Evolutionary conservation across 108 stramenopile species (phyloP).

Genomic region (Fragilariopsis cylindrus): DNA sequence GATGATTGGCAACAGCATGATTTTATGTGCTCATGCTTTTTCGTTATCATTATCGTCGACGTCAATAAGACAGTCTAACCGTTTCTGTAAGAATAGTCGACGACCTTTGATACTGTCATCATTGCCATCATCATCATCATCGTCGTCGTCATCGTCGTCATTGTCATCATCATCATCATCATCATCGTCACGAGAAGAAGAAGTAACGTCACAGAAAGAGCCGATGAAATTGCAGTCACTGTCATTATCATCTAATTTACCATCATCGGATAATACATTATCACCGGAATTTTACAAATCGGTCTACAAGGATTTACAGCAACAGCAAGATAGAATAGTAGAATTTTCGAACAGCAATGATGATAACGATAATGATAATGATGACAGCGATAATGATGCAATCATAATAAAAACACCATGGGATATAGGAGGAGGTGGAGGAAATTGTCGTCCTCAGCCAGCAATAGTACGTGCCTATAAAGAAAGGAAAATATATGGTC

Average conservation of each 20-base stretch:
- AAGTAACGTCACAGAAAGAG: too few relatives aligned
- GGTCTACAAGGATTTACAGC: not conserved
- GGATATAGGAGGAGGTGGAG: not conserved
- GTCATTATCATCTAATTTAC: not conserved
- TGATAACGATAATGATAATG: not conserved
- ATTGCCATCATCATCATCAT: too few relatives aligned
- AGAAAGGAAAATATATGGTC: not conserved
- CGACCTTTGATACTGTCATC: too few relatives aligned
- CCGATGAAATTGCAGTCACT: too few relatives aligned
- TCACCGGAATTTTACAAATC: not conserved
- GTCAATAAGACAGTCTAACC: too few relatives aligned
- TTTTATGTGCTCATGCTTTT: too few relatives aligned
- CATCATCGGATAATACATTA: not conserved
- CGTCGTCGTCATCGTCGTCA: too few relatives aligned
- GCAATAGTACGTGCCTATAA: constrained; percentile 7
- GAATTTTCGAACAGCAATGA: not conserved
- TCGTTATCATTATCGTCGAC: too few relatives aligned
- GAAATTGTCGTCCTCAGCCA: not conserved
- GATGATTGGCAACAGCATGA: too few relatives aligned
- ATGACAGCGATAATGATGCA: not conserved
- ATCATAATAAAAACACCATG: not conserved
- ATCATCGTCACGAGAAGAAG: too few relatives aligned
- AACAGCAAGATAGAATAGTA: not conserved
- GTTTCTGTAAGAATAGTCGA: too few relatives aligned
- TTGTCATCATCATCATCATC: too few relatives aligned